Conservation (phyloP, 371 early-diverging fungal genomes). For the Nematocida displodere region DNA sequence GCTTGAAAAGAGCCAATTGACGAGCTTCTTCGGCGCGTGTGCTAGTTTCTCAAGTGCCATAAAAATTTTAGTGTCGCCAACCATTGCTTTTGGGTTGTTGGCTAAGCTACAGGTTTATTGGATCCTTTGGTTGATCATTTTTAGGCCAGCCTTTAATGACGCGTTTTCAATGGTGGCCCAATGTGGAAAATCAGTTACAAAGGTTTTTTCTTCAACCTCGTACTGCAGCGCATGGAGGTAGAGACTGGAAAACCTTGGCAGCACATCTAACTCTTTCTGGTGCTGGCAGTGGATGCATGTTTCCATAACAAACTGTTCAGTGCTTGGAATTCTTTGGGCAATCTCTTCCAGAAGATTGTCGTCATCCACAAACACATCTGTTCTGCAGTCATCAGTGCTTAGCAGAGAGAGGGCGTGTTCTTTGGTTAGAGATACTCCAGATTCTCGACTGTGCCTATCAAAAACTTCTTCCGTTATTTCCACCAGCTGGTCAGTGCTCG, state of each 20-base stretch:
- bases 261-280: conserved; percentile 1
- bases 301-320: conserved; percentile 56
- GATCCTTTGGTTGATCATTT: not conserved
- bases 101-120: not conserved
- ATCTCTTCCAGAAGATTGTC: conserved; percentile 48
- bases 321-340: not conserved
- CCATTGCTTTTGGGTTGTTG: not conserved
- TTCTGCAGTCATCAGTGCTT: conserved; percentile 15
- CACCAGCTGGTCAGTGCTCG: too few relatives aligned
- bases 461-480: not conserved
- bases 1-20: conserved; percentile 13
- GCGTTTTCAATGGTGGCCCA: too few relatives aligned
- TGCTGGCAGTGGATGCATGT: conserved; percentile 56
- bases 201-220: conserved; percentile 53
- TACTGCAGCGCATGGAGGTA: conserved; percentile 66
- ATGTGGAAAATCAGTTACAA: conserved; percentile 58
- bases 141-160: too few relatives aligned
- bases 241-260: conserved; percentile 42
- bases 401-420: not conserved
- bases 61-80: conserved; percentile 12
- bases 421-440: not conserved
- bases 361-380: conserved; percentile 42
- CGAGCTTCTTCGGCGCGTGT: conserved; percentile 22
- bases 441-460: too few relatives aligned
- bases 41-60: conserved; percentile 16